These are phyloP conservation scores for Kalanchoe fedtschenkoi DNA, from an alignment of 164 flowering plant species.

Conservation along the genomic window DNA sequence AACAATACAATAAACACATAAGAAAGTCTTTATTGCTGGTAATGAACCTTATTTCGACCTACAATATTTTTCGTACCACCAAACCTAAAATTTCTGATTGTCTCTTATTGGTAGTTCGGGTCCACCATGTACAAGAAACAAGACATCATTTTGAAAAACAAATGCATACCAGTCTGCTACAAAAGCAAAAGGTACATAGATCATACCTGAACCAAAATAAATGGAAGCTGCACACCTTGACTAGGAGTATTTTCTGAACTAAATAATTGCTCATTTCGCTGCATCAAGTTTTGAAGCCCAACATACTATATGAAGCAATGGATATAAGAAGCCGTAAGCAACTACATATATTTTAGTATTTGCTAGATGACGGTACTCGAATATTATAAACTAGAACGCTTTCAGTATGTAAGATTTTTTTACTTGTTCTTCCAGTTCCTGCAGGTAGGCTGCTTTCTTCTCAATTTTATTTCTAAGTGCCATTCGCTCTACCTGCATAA, in stretches of 20 bases:
- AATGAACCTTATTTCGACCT: no score
- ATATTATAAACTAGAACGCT: not conserved
- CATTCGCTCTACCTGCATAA: constrained; percentile 55
- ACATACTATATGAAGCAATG: constrained; percentile 30
- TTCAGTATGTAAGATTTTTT: constrained; percentile 7
- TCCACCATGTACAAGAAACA: not conserved
- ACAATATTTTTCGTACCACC: no score
- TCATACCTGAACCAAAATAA: constrained; percentile 85
- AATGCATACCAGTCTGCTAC: not conserved
- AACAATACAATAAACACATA: no score
- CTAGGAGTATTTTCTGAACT: constrained; percentile 69
- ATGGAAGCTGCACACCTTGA: constrained; percentile 90
- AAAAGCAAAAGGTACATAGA: not conserved
- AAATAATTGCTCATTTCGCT: constrained; percentile 73
- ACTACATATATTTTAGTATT: not conserved
- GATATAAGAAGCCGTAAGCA: constrained; percentile 4
- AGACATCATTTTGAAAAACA: no score
- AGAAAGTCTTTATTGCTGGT: no score
- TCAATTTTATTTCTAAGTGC: constrained; percentile 59
- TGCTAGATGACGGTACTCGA: not conserved
- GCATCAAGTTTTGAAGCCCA: constrained; percentile 77
- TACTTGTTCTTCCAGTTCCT: constrained; percentile 93
- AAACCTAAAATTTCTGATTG: no score
- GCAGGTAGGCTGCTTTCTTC: constrained; percentile 85
- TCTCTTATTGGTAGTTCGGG: no score